A percentile compares a stretch with the other conserved stretches of the same genome.
Evolutionary conservation across 1,139 yeast genomes (phyloP).

Genomic region (Chernovozyma sophiae-reginae): DNA sequence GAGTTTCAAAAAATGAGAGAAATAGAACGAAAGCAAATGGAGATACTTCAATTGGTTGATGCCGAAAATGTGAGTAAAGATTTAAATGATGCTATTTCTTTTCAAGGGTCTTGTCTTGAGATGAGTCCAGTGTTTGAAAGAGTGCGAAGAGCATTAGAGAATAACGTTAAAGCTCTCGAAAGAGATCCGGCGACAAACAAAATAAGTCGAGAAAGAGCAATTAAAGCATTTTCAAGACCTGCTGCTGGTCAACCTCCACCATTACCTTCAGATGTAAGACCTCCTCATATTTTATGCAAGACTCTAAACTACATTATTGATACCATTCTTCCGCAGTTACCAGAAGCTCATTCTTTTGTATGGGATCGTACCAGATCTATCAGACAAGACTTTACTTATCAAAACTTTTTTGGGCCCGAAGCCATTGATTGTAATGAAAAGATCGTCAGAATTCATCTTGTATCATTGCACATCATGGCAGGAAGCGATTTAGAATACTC

Average conservation of each 20-base stretch:
- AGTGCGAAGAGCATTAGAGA: slow-evolving; percentile 81
- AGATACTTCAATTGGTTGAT: slow-evolving; percentile 77
- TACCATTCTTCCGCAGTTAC: slow-evolving; percentile 59
- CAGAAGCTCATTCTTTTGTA: slow-evolving; percentile 85
- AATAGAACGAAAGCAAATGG: slow-evolving; percentile 76
- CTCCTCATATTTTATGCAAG: slow-evolving; percentile 67
- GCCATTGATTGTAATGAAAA: slow-evolving; percentile 90
- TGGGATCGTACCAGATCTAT: slow-evolving; percentile 99
- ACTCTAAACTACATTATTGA: slow-evolving; percentile 71
- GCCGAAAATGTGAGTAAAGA: slow-evolving; percentile 80
- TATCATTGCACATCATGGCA: slow-evolving; percentile 85
- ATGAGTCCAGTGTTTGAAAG: slow-evolving; percentile 97
- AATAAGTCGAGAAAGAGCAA: slow-evolving; percentile 62
- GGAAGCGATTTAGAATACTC: slow-evolving; percentile 71
- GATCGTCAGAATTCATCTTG: slow-evolving; percentile 83
- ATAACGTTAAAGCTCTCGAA: slow-evolving; percentile 79
- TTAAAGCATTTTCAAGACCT: slow-evolving; percentile 93
- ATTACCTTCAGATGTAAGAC: slow-evolving; percentile 93
- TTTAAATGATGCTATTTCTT: slow-evolving; percentile 79
- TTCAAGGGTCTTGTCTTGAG: slow-evolving; percentile 83
- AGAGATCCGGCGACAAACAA: slow-evolving; percentile 60
- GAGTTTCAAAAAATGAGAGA: slow-evolving; percentile 71
- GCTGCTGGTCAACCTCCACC: slow-evolving; percentile 99
- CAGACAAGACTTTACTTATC: slow-evolving; percentile 95
- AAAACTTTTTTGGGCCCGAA: slow-evolving; percentile 89